Evolutionary conservation across 805 yeast species (phyloP).

Genomic region (Ascoidea rubescens): DNA sequence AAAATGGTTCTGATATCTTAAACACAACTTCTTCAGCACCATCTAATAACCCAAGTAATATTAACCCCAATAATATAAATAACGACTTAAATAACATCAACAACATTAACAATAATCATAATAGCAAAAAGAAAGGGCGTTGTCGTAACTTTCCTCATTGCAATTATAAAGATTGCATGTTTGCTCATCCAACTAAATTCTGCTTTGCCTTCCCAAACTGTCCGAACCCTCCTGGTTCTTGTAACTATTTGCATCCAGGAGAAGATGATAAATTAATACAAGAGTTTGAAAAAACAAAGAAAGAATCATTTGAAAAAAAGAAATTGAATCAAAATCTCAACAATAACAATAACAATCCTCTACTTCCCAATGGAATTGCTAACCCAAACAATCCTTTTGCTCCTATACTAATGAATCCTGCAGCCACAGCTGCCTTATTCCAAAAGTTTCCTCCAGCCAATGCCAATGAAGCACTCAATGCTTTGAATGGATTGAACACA

Average conservation of each 20-base stretch:
- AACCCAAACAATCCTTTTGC: conserved; percentile 81
- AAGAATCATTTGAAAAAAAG: conserved; percentile 29
- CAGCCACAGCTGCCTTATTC: neutral
- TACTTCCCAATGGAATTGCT: conserved; percentile 68
- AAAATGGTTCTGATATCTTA: too few species aligned
- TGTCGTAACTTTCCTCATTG: conserved; percentile 66
- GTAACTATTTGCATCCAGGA: conserved; percentile 72
- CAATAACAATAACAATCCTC: conserved; percentile 45
- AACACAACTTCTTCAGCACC: too few species aligned
- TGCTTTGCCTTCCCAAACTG: conserved; percentile 72
- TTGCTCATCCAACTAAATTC: conserved; percentile 66
- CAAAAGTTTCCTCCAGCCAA: conserved; percentile 50
- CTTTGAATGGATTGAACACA: neutral
- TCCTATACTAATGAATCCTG: conserved; percentile 59
- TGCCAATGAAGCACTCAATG: conserved; percentile 14
- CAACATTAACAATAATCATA: conserved; percentile 21
- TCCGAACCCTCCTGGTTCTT: conserved; percentile 67
- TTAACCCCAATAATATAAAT: conserved; percentile 2
- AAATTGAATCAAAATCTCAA: conserved; percentile 21
- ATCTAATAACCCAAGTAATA: conserved; percentile 1
- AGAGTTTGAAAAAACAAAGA: conserved; percentile 49
- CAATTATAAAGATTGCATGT: conserved; percentile 47
- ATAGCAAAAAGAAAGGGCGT: conserved; percentile 43
- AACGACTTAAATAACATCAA: conserved; percentile 15
- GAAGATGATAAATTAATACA: conserved; percentile 67